phyloP scores from a whole-genome alignment of 768 basidiomycete species.

The Pleurotus tuoliensis region DNA sequence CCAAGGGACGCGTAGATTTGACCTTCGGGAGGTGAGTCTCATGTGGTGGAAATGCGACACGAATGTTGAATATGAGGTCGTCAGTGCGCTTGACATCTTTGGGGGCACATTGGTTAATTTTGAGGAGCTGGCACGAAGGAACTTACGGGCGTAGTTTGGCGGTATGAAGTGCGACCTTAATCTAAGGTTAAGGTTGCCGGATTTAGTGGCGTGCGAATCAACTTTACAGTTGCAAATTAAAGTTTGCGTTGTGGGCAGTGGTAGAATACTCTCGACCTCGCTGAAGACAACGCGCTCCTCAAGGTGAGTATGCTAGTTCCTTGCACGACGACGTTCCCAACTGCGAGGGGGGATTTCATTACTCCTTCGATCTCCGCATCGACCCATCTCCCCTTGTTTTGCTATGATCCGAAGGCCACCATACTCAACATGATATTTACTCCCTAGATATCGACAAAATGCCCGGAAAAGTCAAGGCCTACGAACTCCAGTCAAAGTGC shows the following conservation, averaged over 20 bases:
- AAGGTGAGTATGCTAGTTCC: slow-evolving; percentile 31
- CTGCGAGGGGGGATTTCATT: too few relatives aligned
- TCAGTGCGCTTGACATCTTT: slow-evolving; percentile 64
- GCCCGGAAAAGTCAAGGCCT: slow-evolving; percentile 93
- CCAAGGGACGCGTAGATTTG: slow-evolving; percentile 79
- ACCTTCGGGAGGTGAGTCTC: slow-evolving; percentile 71
- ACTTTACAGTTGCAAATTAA: slow-evolving; percentile 8
- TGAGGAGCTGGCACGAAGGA: slow-evolving; percentile 43
- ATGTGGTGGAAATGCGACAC: background rate
- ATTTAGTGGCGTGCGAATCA: slow-evolving; percentile 3
- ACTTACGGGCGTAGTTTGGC: slow-evolving; percentile 5
- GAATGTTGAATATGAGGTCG: slow-evolving; percentile 16
- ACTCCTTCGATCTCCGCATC: too few relatives aligned
- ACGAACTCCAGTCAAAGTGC: slow-evolving; percentile 94
- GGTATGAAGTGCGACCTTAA: background rate
- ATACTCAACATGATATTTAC: background rate
- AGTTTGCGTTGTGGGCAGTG: background rate
- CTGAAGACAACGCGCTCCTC: slow-evolving; percentile 36
- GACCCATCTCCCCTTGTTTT: background rate
- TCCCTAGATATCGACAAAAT: slow-evolving; percentile 41
- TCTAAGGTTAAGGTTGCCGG: background rate
- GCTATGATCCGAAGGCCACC: background rate
- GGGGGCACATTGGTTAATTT: slow-evolving; percentile 64
- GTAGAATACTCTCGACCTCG: slow-evolving; percentile 17
- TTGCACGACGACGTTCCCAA: background rate